Evolutionary conservation across 495 filamentous ascomycete species (phyloP).

Genomic region (Annulohypoxylon maeteangense): DNA sequence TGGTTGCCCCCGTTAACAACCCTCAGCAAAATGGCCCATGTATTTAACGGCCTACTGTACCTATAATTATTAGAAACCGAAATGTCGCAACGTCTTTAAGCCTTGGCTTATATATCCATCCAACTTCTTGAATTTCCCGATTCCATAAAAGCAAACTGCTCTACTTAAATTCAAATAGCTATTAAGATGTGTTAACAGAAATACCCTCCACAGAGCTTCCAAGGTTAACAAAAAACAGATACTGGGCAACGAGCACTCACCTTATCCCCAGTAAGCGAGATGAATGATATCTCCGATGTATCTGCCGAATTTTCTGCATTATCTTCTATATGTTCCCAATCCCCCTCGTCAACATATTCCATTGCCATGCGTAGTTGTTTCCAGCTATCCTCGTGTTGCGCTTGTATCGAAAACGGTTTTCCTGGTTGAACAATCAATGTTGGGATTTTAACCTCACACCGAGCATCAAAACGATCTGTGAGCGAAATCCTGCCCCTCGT

Average conservation of each 20-base stretch:
- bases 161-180: constrained; percentile 18
- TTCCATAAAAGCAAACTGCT: too few relatives aligned
- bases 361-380: constrained; percentile 30
- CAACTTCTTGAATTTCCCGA: too few relatives aligned
- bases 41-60: too few relatives aligned
- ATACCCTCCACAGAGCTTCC: not conserved
- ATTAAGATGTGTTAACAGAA: not conserved
- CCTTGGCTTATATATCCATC: too few relatives aligned
- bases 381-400: not conserved
- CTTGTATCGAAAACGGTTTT: constrained; percentile 30
- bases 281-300: constrained; percentile 31
- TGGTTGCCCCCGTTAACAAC: too few relatives aligned
- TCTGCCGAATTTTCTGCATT: constrained; percentile 8
- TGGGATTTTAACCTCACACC: constrained; percentile 30
- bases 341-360: constrained; percentile 20
- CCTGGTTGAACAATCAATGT: constrained; percentile 12
- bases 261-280: constrained; percentile 8
- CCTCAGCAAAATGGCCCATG: too few relatives aligned
- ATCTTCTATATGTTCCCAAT: constrained; percentile 10
- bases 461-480: constrained; percentile 12
- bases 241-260: constrained; percentile 2
- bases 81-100: too few relatives aligned
- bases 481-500: constrained; percentile 8
- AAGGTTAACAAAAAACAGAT: too few relatives aligned
- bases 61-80: too few relatives aligned